Percentiles rank a stretch among this genome's conserved stretches.
phyloP scores from a whole-genome alignment of 2,329 filamentous ascomycete species.

The Epichloe coenophiala region DNA sequence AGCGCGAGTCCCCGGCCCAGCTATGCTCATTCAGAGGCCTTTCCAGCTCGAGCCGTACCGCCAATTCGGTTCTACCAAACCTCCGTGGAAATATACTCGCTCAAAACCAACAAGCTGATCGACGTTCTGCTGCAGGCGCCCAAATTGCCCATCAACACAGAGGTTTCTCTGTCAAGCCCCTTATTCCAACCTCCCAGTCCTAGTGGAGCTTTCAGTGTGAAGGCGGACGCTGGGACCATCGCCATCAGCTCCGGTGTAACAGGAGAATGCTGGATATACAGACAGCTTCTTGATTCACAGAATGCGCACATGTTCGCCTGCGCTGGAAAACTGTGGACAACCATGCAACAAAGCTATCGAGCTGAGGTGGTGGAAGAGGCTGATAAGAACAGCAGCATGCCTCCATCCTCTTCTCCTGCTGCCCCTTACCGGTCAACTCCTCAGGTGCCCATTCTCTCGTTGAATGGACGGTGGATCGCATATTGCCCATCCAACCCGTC shows the following conservation, averaged over 20 bases:
- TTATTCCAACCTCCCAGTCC: conserved; percentile 56
- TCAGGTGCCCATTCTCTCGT: conserved; percentile 52
- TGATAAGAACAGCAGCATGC: conserved; percentile 24
- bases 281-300: conserved; percentile 30
- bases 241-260: conserved; percentile 67
- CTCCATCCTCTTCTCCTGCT: conserved; percentile 17
- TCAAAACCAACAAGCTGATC: conserved; percentile 59
- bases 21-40: conserved; percentile 23
- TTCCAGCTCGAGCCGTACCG: conserved; percentile 20
- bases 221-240: conserved; percentile 58
- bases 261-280: conserved; percentile 75
- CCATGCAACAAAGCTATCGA: conserved; percentile 49
- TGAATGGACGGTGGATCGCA: conserved; percentile 64
- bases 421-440: conserved; percentile 22
- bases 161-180: conserved; percentile 42
- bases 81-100: conserved; percentile 75
- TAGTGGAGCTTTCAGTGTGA: conserved; percentile 58
- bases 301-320: conserved; percentile 44
- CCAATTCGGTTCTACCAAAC: conserved; percentile 62
- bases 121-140: conserved; percentile 62
- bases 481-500: conserved; percentile 63
- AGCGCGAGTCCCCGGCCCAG: conserved; percentile 28
- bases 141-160: conserved; percentile 42
- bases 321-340: conserved; percentile 86
- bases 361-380: conserved; percentile 33